phyloP scores from a whole-genome alignment of 768 basidiomycete genomes.

The Termitomyces sp. region DNA sequence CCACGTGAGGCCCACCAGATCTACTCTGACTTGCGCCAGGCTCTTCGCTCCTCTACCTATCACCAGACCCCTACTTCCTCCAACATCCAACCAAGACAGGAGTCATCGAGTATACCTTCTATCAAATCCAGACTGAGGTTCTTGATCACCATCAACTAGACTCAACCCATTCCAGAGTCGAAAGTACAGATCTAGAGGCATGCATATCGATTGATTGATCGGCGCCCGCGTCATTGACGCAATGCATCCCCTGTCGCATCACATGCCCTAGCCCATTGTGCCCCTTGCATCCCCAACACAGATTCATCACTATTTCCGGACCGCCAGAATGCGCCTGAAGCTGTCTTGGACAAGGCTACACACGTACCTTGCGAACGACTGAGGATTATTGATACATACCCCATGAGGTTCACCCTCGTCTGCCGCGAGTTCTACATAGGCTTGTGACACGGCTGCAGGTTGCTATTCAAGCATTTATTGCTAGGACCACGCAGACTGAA shows the following conservation, averaged over 20 bases:
- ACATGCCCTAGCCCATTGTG: conserved; percentile 2
- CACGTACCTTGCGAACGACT: no score
- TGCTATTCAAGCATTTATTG: not conserved
- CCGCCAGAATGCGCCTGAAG: not conserved
- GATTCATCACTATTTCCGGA: not conserved
- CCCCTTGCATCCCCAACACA: not conserved
- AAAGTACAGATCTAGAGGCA: not conserved
- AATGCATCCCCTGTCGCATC: not conserved
- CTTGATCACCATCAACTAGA: conserved; percentile 10
- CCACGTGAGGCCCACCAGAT: conserved; percentile 35
- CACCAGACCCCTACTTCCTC: not conserved
- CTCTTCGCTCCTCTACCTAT: conserved; percentile 26
- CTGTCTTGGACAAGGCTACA: no score
- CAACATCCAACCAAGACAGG: not conserved
- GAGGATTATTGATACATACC: not conserved
- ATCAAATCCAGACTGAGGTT: conserved; percentile 12
- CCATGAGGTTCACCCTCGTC: no score
- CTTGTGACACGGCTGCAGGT: not conserved
- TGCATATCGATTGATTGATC: not conserved
- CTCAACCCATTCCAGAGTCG: not conserved
- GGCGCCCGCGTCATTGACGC: not conserved
- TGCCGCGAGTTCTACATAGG: not conserved
- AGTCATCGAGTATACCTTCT: conserved; percentile 8
- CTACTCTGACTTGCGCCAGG: conserved; percentile 35
- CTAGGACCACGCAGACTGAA: not conserved